Percentiles rank a stretch among this genome's conserved stretches.
Conservation (phyloP, 768 basidiomycete species). For the Pleurotus citrinopileatus region DNA sequence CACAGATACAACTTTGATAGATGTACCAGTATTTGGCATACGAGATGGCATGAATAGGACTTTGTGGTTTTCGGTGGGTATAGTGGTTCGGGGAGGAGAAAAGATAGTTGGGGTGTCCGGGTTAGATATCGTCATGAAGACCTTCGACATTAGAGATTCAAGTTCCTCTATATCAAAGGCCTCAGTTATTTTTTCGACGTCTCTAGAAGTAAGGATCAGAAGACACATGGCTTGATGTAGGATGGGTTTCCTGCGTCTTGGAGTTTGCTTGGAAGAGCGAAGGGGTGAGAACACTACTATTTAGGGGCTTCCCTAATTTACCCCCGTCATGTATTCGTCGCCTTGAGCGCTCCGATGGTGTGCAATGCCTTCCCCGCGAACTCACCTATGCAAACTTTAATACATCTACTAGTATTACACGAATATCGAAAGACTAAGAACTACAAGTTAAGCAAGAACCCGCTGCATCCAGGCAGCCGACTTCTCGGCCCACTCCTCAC, state of each 20-base stretch:
- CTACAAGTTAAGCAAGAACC: neutral
- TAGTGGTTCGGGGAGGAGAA: conserved; percentile 58
- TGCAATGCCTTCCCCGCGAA: too few relatives aligned
- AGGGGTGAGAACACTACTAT: too few relatives aligned
- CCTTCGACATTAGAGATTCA: conserved; percentile 2
- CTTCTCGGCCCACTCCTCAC: conserved; percentile 60
- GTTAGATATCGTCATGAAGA: neutral
- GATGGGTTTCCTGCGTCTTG: too few relatives aligned
- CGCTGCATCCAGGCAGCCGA: conserved; percentile 35
- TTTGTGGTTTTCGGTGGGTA: conserved; percentile 54
- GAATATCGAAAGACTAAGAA: too few relatives aligned
- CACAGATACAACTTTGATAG: conserved; percentile 81
- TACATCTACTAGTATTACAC: too few relatives aligned
- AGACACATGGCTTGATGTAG: neutral
- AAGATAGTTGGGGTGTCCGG: conserved; percentile 20
- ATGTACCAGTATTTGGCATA: conserved; percentile 46
- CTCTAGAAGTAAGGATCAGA: neutral
- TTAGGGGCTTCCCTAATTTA: too few relatives aligned
- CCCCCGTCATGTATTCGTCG: too few relatives aligned
- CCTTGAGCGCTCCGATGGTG: too few relatives aligned
- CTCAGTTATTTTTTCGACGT: neutral
- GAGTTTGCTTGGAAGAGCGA: too few relatives aligned
- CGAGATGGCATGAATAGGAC: conserved; percentile 85
- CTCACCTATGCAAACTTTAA: too few relatives aligned
- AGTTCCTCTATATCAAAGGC: neutral